These are phyloP conservation scores for Suillus alpinus DNA, from an alignment of 768 basidiomycete genomes.

Conservation along the genomic window DNA sequence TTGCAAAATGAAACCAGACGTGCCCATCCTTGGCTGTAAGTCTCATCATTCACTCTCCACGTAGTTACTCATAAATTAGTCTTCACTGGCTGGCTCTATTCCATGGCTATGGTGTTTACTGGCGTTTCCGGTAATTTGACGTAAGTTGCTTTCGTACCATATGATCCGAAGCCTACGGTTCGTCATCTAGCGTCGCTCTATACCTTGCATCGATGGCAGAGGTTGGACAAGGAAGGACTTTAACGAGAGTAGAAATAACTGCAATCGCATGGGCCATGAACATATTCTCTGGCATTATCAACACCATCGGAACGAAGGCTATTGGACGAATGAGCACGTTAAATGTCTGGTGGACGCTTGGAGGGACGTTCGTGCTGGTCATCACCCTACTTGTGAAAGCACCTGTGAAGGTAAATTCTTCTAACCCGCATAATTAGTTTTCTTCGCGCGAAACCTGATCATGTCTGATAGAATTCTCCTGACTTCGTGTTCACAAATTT, in stretches of 20 bases:
- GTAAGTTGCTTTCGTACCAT: conserved; percentile 19
- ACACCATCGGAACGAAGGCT: conserved; percentile 56
- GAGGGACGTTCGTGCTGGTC: conserved; percentile 54
- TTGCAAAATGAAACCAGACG: conserved; percentile 56
- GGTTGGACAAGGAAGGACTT: conserved; percentile 42
- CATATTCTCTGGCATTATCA: conserved; percentile 51
- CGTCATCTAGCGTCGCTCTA: conserved; percentile 40
- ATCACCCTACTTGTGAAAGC: conserved; percentile 56
- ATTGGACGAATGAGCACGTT: conserved; percentile 54
- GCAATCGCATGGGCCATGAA: conserved; percentile 60
- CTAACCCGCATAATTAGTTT: conserved; percentile 19
- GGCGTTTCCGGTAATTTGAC: conserved; percentile 58
- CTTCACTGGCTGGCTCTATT: conserved; percentile 57
- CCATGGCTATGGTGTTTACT: conserved; percentile 59
- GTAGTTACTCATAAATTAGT: conserved; percentile 9
- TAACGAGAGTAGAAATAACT: conserved; percentile 47
- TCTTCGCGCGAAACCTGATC: not conserved
- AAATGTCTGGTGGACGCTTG: conserved; percentile 61
- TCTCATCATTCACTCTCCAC: conserved; percentile 1
- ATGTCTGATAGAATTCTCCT: conserved; percentile 42
- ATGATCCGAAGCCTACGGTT: not conserved
- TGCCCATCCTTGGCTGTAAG: conserved; percentile 52
- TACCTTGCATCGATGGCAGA: conserved; percentile 53
- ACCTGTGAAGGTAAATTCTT: conserved; percentile 41
- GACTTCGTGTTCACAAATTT: conserved; percentile 55